phyloP scores from a whole-genome alignment of 345 rosid genomes.

The Hypericum perforatum region DNA sequence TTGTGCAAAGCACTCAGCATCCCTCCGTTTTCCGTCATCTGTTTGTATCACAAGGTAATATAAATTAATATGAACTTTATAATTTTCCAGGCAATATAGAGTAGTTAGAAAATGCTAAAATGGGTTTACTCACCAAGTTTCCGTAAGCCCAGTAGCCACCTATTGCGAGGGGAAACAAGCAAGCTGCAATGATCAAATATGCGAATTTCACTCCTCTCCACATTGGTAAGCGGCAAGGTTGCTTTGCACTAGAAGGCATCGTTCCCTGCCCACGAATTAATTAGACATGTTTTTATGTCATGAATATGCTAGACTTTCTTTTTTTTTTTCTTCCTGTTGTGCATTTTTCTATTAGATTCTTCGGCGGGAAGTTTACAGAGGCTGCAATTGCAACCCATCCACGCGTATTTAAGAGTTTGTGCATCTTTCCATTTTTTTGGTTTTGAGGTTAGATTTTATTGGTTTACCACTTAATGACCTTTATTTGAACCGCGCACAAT shows the following conservation, averaged over 20 bases:
- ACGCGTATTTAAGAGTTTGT: too few relatives aligned
- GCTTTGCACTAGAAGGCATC: constrained; percentile 42
- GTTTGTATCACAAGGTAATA: background rate
- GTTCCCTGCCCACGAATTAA: too few relatives aligned
- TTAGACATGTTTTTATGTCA: too few relatives aligned
- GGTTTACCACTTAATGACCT: too few relatives aligned
- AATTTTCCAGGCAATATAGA: background rate
- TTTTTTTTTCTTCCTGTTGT: too few relatives aligned
- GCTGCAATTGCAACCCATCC: too few relatives aligned
- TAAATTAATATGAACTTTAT: background rate
- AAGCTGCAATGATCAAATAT: constrained; percentile 35
- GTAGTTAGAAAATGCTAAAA: background rate
- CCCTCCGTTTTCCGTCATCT: constrained; percentile 36
- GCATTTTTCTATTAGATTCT: too few relatives aligned
- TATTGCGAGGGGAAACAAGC: constrained; percentile 48
- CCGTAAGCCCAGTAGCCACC: constrained; percentile 51
- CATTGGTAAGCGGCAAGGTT: constrained; percentile 44
- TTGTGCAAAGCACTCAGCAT: constrained; percentile 34
- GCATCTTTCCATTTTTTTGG: too few relatives aligned
- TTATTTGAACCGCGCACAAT: too few relatives aligned
- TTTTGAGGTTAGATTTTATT: too few relatives aligned
- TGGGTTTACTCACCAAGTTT: constrained; percentile 25
- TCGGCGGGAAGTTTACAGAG: too few relatives aligned
- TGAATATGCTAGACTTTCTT: too few relatives aligned
- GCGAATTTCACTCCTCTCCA: constrained; percentile 54